These are phyloP conservation scores for Trypanosoma cruzi DNA, from an alignment of 208 protist species.

Conservation along the genomic window DNA sequence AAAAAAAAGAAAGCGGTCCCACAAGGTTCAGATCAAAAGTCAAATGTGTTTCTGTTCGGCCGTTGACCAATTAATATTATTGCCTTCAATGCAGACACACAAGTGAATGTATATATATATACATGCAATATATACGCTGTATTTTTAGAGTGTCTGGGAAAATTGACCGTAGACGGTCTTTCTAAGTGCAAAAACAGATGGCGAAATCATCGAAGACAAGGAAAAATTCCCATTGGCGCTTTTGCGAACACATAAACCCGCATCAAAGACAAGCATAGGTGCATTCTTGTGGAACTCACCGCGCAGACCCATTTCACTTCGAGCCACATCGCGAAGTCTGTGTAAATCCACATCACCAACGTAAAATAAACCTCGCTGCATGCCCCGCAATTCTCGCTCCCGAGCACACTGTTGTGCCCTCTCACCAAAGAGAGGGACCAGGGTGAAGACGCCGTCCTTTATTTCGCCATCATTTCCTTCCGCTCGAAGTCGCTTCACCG, in stretches of 20 bases:
- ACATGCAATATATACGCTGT: background rate
- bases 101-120: conserved; percentile 15
- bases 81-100: background rate
- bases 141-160: conserved; percentile 55
- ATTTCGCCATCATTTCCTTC: conserved; percentile 12
- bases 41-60: background rate
- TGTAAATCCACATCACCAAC: conserved; percentile 75
- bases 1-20: background rate
- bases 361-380: conserved; percentile 85
- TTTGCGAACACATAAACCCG: conserved; percentile 79
- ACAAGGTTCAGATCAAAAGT: background rate
- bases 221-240: conserved; percentile 73
- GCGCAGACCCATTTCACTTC: conserved; percentile 54
- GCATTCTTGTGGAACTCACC: conserved; percentile 79
- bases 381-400: conserved; percentile 44
- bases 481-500: conserved; percentile 28
- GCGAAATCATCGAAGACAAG: conserved; percentile 76
- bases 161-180: conserved; percentile 82
- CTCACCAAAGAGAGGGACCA: conserved; percentile 42
- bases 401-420: conserved; percentile 63
- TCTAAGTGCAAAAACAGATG: conserved; percentile 73
- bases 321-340: conserved; percentile 52
- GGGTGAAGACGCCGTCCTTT: conserved; percentile 38
- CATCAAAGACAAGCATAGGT: conserved; percentile 82
- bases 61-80: background rate